Base-by-base conservation (phyloP, 2,329 filamentous ascomycete genomes). In the Alternaria sp. region DNA sequence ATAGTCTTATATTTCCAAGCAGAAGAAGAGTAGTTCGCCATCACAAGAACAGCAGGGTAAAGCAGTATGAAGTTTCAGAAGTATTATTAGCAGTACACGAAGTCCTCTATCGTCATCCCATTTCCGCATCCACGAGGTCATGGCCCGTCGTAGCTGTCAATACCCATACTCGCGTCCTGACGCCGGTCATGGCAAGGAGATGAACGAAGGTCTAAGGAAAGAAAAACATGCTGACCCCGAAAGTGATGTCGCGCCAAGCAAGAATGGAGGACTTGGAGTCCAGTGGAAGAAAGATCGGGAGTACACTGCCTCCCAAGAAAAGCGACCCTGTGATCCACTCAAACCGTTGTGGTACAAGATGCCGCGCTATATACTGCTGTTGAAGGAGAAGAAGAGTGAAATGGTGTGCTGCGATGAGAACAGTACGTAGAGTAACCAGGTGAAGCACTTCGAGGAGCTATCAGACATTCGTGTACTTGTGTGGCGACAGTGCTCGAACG, bases 1-100 rank as follows among this genome's bases (percentile, higher is more conserved):
- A 62, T 54, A 49, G 77, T 67, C 63, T 69, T 79, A 62, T 78
- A 79, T 3, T 81, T 8, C 0, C 79, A 51, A 52, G 55, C 58
- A 19, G 13, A 40, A 2, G 26, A 7, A 10, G 21, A 52, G 5
- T 32, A 49, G 2, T 57, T 54, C 23, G 9, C 40, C n/a, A 32
- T 54, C 36, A 44, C 23, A n/a, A 59, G 26, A 44, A 43, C 23
- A 43, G 17, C 21, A 36, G 36, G 44, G 10, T 44, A 60, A 6
- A 8, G n/a, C 55, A 54, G 25, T 49, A 28, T 56, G 36, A 57
- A 57, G 55, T 55, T 70, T 67, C 59, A 46, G 45, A 62, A 63
- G 49, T 69, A 62, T 67, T 68, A 69, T 67, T 70, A 55, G 62
- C 66, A 67, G 61, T 66, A 68, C 59, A 65, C 56, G 61, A 64